A percentile compares a stretch with the other conserved stretches of the same genome.
phyloP scores from a whole-genome alignment of 805 yeast species.

The Suhomyces emberorum region DNA sequence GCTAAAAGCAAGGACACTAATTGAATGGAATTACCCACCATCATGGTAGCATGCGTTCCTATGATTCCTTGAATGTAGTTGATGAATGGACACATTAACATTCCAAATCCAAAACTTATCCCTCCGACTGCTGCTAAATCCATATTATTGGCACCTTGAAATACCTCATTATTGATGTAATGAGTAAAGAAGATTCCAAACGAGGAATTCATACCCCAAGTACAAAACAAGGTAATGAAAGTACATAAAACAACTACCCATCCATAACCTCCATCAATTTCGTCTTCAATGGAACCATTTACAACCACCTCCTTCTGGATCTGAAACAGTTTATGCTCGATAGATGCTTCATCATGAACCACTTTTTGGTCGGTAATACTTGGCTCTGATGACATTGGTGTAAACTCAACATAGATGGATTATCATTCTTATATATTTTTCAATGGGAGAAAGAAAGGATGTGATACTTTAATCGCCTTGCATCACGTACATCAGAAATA shows the following conservation, averaged over 20 bases:
- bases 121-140: slow-evolving; percentile 73
- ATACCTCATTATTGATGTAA: slow-evolving; percentile 49
- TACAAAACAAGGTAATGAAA: slow-evolving; percentile 48
- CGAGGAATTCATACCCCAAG: slow-evolving; percentile 75
- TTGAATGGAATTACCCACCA: slow-evolving; percentile 48
- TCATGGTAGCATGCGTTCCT: slow-evolving; percentile 40
- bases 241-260: slow-evolving; percentile 60
- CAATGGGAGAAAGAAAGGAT: too few species aligned
- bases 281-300: too few species aligned
- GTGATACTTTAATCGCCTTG: too few species aligned
- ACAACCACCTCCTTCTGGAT: too few species aligned
- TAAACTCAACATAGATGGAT: too few species aligned
- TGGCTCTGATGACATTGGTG: too few species aligned
- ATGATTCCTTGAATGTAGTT: slow-evolving; percentile 44
- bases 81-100: slow-evolving; percentile 49
- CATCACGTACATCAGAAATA: too few species aligned
- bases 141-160: slow-evolving; percentile 51
- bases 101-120: slow-evolving; percentile 54
- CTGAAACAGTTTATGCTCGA: too few species aligned
- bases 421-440: too few species aligned
- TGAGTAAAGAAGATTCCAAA: slow-evolving; percentile 61
- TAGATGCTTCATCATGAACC: too few species aligned
- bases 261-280: slow-evolving; percentile 61
- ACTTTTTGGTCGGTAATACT: too few species aligned
- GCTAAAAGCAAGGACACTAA: slow-evolving; percentile 59